Evolutionary conservation across 805 yeast genomes (phyloP).

Genomic region (Starmerella bombicola): DNA sequence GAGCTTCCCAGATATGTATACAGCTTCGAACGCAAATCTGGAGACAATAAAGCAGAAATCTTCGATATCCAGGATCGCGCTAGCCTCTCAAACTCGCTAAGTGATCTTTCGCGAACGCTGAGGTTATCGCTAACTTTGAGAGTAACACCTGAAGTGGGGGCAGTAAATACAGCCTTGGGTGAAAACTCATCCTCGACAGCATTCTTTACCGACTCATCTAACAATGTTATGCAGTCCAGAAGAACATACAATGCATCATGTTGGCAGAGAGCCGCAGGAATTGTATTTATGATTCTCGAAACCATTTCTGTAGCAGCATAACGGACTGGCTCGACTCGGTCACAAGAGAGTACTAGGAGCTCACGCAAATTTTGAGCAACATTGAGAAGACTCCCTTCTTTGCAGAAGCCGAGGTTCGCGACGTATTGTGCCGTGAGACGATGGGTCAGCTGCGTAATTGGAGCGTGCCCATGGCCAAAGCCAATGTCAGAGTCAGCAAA

Average conservation of each 20-base stretch:
- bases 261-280: constrained; percentile 74
- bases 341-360: constrained; percentile 60
- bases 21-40: constrained; percentile 66
- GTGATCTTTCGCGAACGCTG: constrained; percentile 59
- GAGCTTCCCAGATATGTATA: constrained; percentile 49
- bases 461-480: constrained; percentile 53
- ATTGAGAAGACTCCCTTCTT: constrained; percentile 1
- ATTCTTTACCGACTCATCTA: constrained; percentile 71
- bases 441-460: constrained; percentile 52
- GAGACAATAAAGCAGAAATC: constrained; percentile 46
- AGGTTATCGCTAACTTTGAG: constrained; percentile 62
- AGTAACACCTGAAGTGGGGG: constrained; percentile 36
- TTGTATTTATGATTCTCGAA: constrained; percentile 46
- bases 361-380: constrained; percentile 43
- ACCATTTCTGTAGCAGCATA: constrained; percentile 69
- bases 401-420: constrained; percentile 6
- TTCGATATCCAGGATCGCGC: constrained; percentile 57
- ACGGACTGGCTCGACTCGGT: constrained; percentile 62
- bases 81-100: constrained; percentile 43
- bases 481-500: constrained; percentile 75
- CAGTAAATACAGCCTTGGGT: constrained; percentile 56
- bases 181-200: constrained; percentile 75
- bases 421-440: constrained; percentile 44
- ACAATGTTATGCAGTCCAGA: constrained; percentile 63
- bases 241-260: constrained; percentile 60